Evolutionary conservation across 2,329 filamentous ascomycete genomes (phyloP).

Genomic region (Cytospora paraplurivora): DNA sequence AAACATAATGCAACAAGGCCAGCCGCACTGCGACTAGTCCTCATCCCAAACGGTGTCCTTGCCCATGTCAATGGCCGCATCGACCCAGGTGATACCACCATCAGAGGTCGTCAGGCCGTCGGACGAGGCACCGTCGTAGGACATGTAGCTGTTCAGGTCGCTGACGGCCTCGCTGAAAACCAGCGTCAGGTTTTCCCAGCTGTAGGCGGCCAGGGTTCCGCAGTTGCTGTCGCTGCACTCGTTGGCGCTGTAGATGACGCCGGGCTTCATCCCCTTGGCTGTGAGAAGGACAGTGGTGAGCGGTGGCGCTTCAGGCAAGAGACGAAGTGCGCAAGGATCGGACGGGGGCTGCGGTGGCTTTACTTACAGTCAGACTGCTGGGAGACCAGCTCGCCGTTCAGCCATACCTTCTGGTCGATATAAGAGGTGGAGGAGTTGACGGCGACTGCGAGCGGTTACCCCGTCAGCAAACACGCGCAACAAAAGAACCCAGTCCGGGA

Average conservation of each 20-base stretch:
- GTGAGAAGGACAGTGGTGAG: background rate
- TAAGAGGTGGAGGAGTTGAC: conserved; percentile 14
- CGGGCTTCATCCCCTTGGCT: conserved; percentile 26
- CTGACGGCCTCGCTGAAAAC: conserved; percentile 22
- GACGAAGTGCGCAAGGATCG: no score
- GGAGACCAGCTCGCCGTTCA: conserved; percentile 26
- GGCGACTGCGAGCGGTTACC: background rate
- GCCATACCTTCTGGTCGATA: conserved; percentile 25
- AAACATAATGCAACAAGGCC: background rate
- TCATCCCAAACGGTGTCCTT: conserved; percentile 14
- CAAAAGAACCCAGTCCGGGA: no score
- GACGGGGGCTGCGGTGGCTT: no score
- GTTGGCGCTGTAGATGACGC: conserved; percentile 26
- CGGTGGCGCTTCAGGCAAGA: background rate
- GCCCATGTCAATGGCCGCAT: conserved; percentile 17
- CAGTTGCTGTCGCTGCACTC: conserved; percentile 20
- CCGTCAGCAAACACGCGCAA: background rate
- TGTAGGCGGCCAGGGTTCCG: conserved; percentile 25
- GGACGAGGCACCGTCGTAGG: conserved; percentile 16
- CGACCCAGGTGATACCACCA: conserved; percentile 24
- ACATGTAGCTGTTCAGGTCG: conserved; percentile 12
- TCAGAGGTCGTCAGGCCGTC: conserved; percentile 23
- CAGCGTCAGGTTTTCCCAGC: conserved; percentile 23
- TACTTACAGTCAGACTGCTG: conserved; percentile 23
- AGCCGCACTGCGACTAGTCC: background rate